Conservation (phyloP, 2,329 filamentous ascomycete species). For the Boeremia lycopersici region DNA sequence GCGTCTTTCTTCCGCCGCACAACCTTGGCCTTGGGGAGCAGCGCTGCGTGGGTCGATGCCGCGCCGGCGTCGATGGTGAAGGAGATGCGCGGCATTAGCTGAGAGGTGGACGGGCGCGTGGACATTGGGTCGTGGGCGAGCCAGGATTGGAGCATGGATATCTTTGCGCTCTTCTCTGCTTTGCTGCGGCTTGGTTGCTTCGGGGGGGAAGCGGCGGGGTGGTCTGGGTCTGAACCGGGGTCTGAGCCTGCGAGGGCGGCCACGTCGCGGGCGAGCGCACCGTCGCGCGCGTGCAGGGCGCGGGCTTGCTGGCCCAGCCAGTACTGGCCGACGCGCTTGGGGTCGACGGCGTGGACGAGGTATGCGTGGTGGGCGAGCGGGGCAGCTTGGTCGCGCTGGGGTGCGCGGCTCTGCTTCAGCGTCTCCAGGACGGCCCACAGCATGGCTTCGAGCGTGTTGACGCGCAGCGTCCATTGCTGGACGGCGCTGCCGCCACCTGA, state of each 20-base stretch:
- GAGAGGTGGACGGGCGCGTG: constrained; percentile 3
- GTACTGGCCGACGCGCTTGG: constrained; percentile 46
- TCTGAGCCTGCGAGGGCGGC: constrained; percentile 19
- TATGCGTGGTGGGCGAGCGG: background rate
- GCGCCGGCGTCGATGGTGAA: constrained; percentile 22
- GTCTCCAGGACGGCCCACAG: constrained; percentile 66
- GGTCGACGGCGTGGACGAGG: constrained; percentile 40
- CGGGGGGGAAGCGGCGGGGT: background rate
- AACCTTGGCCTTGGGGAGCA: constrained; percentile 3
- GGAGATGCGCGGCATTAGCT: constrained; percentile 19
- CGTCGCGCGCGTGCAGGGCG: constrained; percentile 12
- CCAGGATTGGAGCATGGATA: constrained; percentile 60
- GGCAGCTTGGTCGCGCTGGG: background rate
- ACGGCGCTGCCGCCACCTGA: constrained; percentile 68
- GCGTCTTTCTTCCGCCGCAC: background rate
- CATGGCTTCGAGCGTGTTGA: constrained; percentile 84
- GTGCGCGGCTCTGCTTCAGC: background rate
- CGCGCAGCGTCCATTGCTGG: constrained; percentile 81
- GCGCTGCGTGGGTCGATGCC: constrained; percentile 10
- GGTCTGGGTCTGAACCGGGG: background rate
- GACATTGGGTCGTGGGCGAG: constrained; percentile 25
- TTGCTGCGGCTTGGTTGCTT: constrained; percentile 50
- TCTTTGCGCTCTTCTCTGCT: constrained; percentile 64
- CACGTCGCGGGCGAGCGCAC: constrained; percentile 10
- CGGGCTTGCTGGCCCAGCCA: constrained; percentile 36